Evolutionary conservation across 768 basidiomycete genomes (phyloP).

Genomic region (Lactarius evosmus): DNA sequence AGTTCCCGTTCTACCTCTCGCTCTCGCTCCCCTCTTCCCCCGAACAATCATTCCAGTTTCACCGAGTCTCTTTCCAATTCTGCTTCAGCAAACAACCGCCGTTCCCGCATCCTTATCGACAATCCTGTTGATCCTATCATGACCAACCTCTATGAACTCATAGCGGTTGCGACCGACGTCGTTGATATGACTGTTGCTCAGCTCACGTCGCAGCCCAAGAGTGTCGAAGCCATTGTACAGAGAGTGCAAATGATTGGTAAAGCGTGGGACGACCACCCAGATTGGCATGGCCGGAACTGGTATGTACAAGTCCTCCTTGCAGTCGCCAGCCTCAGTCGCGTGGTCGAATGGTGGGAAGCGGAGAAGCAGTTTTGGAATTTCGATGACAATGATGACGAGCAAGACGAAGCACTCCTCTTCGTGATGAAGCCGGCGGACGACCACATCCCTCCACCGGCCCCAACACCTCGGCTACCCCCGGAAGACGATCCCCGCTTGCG

Average conservation of each 20-base stretch:
- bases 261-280: conserved; percentile 96
- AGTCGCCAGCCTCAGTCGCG: conserved; percentile 91
- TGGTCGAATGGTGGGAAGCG: conserved; percentile 99
- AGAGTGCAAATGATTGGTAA: conserved; percentile 89
- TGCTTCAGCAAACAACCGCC: conserved; percentile 48
- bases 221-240: conserved; percentile 83
- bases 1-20: conserved; percentile 94
- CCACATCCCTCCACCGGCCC: conserved; percentile 38
- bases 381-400: conserved; percentile 85
- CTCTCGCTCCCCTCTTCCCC: conserved; percentile 88
- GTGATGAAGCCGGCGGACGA: conserved; percentile 88
- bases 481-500: conserved; percentile 53
- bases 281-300: conserved; percentile 98
- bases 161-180: conserved; percentile 90
- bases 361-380: conserved; percentile 99
- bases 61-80: conserved; percentile 44
- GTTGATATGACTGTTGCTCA: conserved; percentile 84
- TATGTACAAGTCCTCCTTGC: conserved; percentile 96
- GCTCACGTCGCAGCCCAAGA: conserved; percentile 80
- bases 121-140: conserved; percentile 89
- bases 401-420: conserved; percentile 88
- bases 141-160: conserved; percentile 86
- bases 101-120: conserved; percentile 78
- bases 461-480: conserved; percentile 44
- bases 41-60: conserved; percentile 63